A percentile compares a stretch with the other conserved stretches of the same genome.
These are phyloP conservation scores for Leccinum subtestaceum DNA, from an alignment of 768 basidiomycete species.

Conservation along the genomic window DNA sequence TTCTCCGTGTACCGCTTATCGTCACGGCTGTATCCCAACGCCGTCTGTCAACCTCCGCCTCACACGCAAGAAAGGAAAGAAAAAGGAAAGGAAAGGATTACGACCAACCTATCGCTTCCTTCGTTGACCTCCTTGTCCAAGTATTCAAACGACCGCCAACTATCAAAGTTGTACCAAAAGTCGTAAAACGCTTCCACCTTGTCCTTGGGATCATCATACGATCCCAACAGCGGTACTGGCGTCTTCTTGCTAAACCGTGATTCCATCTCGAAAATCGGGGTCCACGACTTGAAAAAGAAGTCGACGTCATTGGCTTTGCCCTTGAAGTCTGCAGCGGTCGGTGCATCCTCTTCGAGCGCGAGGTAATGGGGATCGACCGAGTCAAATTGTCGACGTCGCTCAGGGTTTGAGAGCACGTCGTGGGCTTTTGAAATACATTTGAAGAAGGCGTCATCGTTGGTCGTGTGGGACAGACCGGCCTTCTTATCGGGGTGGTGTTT, in stretches of 20 bases:
- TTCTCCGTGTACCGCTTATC: constrained; percentile 99
- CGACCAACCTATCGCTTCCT: constrained; percentile 84
- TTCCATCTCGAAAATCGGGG: constrained; percentile 86
- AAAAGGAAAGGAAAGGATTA: neutral
- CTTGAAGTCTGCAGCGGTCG: constrained; percentile 61
- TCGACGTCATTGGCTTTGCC: constrained; percentile 44
- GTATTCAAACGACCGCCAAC: constrained; percentile 97
- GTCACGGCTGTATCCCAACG: constrained; percentile 64
- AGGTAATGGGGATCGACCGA: constrained; percentile 84
- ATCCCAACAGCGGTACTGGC: constrained; percentile 82
- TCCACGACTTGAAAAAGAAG: constrained; percentile 69
- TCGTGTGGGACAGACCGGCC: constrained; percentile 67
- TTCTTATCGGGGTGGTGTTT: constrained; percentile 99
- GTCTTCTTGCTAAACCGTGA: constrained; percentile 86
- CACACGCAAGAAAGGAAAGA: neutral
- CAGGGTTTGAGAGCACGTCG: constrained; percentile 84
- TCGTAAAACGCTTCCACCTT: constrained; percentile 94
- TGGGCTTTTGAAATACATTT: constrained; percentile 99
- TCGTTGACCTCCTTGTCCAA: constrained; percentile 98
- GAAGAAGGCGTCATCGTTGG: constrained; percentile 98
- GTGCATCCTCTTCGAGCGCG: constrained; percentile 74
- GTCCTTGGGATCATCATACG: constrained; percentile 66
- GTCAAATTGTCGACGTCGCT: constrained; percentile 93
- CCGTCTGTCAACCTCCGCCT: constrained; percentile 11
- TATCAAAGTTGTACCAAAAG: constrained; percentile 99